Conservation (phyloP, 2,329 filamentous ascomycete species). For the Stylonectria norvegica region DNA sequence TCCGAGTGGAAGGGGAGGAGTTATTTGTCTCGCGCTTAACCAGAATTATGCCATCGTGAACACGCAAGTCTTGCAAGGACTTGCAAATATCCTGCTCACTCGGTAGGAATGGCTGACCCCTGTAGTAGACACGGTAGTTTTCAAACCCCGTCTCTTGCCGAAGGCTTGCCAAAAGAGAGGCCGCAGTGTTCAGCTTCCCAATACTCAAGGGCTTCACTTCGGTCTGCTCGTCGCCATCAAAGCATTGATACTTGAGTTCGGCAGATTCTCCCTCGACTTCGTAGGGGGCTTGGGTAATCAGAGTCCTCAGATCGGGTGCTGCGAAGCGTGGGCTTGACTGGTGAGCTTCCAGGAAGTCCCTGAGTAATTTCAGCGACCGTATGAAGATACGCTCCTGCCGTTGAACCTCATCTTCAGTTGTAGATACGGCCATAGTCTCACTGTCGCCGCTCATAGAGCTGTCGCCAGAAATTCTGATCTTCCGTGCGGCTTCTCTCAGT, state of each 20-base stretch:
- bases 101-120: constrained; percentile 63
- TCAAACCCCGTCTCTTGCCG: constrained; percentile 69
- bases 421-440: constrained; percentile 51
- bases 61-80: constrained; percentile 65
- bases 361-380: constrained; percentile 65
- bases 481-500: constrained; percentile 58
- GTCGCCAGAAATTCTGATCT: constrained; percentile 48
- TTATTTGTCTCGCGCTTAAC: constrained; percentile 57
- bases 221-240: constrained; percentile 58
- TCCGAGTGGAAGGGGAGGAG: constrained; percentile 39
- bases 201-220: constrained; percentile 62
- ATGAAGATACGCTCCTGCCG: constrained; percentile 59
- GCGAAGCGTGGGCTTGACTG: constrained; percentile 60
- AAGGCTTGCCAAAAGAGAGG: constrained; percentile 65
- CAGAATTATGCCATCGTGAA: constrained; percentile 63
- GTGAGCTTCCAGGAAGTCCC: constrained; percentile 63
- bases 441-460: constrained; percentile 43
- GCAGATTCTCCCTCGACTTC: constrained; percentile 60
- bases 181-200: constrained; percentile 66
- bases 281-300: constrained; percentile 50
- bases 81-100: constrained; percentile 55
- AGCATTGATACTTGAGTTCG: constrained; percentile 70
- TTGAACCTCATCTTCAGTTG: constrained; percentile 44
- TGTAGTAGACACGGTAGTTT: constrained; percentile 70
- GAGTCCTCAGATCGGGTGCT: constrained; percentile 52